Conservation (phyloP, 2,329 filamentous ascomycete species). For the Colletotrichum zoysiae region DNA sequence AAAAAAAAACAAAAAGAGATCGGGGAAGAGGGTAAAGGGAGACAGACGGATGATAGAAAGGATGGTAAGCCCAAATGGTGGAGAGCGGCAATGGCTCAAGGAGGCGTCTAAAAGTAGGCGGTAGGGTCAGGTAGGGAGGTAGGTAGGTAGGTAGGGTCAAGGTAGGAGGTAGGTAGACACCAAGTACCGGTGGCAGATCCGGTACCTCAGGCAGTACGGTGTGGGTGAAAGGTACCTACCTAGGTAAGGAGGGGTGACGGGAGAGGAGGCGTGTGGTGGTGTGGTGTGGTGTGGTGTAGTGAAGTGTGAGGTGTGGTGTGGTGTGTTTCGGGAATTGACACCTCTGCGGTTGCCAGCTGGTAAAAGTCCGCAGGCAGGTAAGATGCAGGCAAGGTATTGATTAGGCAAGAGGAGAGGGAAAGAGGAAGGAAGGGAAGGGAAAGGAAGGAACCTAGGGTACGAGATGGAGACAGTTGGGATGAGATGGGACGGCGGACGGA, state of each 20-base stretch:
- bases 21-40: constrained; percentile 31
- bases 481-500: constrained; percentile 31
- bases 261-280: constrained; percentile 2
- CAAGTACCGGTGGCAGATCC: background rate
- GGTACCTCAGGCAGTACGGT: constrained; percentile 19
- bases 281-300: background rate
- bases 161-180: constrained; percentile 18
- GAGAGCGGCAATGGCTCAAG: constrained; percentile 40
- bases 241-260: constrained; percentile 13
- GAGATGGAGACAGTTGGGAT: constrained; percentile 9
- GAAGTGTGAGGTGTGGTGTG: background rate
- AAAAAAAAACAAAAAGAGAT: constrained; percentile 37
- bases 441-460: background rate
- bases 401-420: background rate
- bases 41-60: constrained; percentile 31
- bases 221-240: background rate
- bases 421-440: background rate
- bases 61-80: constrained; percentile 36
- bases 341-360: constrained; percentile 24
- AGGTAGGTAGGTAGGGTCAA: constrained; percentile 12
- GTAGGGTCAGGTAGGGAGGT: background rate
- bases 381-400: background rate
- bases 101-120: constrained; percentile 31
- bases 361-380: background rate
- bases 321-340: constrained; percentile 40